These are phyloP conservation scores for Leucogyrophana mollusca DNA, from an alignment of 768 basidiomycete species.

Conservation along the genomic window DNA sequence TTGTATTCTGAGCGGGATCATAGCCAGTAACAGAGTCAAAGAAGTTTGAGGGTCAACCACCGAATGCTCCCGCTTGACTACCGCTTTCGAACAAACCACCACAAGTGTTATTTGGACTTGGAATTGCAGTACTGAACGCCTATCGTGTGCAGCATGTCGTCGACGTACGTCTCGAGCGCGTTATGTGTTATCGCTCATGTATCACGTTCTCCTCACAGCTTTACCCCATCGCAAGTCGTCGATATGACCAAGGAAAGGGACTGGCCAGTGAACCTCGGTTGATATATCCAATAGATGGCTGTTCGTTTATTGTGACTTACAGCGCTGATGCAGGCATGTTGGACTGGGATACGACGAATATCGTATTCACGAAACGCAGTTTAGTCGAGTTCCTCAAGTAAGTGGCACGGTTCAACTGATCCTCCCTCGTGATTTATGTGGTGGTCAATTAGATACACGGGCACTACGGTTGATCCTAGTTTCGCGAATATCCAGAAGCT, in stretches of 20 bases:
- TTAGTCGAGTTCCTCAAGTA: slow-evolving; percentile 79
- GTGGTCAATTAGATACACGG: slow-evolving; percentile 55
- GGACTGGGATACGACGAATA: slow-evolving; percentile 75
- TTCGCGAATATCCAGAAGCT: slow-evolving; percentile 73
- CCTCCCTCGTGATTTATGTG: not conserved
- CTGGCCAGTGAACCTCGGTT: slow-evolving; percentile 69
- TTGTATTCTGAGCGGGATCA: no score
- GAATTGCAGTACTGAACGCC: no score
- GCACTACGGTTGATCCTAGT: slow-evolving; percentile 75
- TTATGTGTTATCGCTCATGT: no score
- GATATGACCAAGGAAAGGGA: slow-evolving; percentile 70
- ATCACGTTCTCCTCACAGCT: no score
- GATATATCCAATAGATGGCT: slow-evolving; percentile 12
- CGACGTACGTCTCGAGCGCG: no score
- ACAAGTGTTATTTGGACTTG: no score
- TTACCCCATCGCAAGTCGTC: slow-evolving; percentile 52
- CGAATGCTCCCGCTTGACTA: not conserved
- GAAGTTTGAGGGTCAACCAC: not conserved
- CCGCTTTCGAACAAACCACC: slow-evolving; percentile 4
- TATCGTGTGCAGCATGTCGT: no score
- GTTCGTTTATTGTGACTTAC: not conserved
- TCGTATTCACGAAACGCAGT: slow-evolving; percentile 78
- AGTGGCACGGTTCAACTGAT: slow-evolving; percentile 14
- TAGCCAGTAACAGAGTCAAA: no score
- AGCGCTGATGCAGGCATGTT: slow-evolving; percentile 53